Percentiles rank a stretch among this genome's conserved stretches.
These are phyloP conservation scores for Tuber umbilicatum DNA, from an alignment of 495 filamentous ascomycete genomes.

Conservation along the genomic window DNA sequence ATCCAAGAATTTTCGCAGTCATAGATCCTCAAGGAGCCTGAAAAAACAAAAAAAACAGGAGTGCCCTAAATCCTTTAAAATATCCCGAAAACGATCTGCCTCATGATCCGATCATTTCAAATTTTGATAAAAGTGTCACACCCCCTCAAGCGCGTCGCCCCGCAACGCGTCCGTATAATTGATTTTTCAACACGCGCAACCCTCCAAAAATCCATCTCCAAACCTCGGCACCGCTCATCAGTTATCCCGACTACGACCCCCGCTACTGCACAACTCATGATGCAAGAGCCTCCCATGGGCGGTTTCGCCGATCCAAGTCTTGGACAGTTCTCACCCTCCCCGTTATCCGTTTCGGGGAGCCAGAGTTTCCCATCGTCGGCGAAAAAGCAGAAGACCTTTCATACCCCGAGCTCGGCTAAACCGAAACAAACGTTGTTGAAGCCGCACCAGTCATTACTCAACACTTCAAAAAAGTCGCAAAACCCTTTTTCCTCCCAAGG, in stretches of 20 bases:
- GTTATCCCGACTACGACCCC: not conserved
- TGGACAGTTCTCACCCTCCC: not conserved
- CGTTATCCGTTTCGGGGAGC: not conserved
- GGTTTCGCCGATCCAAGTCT: not conserved
- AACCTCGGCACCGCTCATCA: not conserved
- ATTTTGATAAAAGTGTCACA: not conserved
- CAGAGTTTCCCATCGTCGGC: slow-evolving; percentile 26
- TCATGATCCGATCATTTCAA: not conserved
- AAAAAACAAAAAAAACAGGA: not conserved
- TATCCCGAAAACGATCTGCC: not conserved
- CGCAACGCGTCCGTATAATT: not conserved
- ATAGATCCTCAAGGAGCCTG: not conserved
- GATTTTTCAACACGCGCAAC: not conserved
- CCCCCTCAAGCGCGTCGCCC: not conserved
- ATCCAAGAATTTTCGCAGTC: not conserved
- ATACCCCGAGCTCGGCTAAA: slow-evolving; percentile 18
- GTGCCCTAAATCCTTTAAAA: not conserved
- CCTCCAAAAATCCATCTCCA: not conserved
- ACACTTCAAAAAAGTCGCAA: slow-evolving; percentile 2
- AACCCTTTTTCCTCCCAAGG: slow-evolving; percentile 19
- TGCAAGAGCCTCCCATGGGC: not conserved
- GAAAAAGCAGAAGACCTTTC: slow-evolving; percentile 30
- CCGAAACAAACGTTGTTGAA: slow-evolving; percentile 26
- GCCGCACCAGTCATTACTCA: slow-evolving; percentile 19
- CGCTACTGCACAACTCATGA: not conserved